Percentiles rank a stretch among this genome's conserved stretches.
phyloP scores from a whole-genome alignment of 495 filamentous ascomycete genomes.

The Penicillium diatomitis region DNA sequence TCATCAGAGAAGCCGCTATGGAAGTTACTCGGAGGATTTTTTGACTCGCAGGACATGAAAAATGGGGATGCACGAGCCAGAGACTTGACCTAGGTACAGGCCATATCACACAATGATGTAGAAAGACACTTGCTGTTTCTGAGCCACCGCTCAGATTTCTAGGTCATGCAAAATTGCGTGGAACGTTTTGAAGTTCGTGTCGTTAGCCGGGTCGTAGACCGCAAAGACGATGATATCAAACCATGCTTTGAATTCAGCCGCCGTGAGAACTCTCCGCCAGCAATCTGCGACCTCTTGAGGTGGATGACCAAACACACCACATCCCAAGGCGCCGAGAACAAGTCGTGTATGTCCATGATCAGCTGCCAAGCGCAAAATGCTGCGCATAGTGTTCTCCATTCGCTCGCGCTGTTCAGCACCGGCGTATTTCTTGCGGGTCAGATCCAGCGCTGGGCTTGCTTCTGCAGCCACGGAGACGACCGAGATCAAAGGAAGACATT shows the following conservation, averaged over 20 bases:
- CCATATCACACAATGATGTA: no score
- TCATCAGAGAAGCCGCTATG: no score
- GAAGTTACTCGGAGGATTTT: no score
- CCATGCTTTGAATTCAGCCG: constrained; percentile 43
- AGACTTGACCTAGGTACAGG: no score
- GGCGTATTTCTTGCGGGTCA: constrained; percentile 15
- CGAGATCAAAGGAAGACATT: constrained; percentile 41
- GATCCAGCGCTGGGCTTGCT: constrained; percentile 32
- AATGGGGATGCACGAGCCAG: no score
- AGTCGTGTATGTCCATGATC: constrained; percentile 41
- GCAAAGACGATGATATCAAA: constrained; percentile 29
- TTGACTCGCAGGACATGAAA: no score
- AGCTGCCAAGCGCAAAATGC: constrained; percentile 46
- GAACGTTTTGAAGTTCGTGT: constrained; percentile 46
- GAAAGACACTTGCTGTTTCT: no score
- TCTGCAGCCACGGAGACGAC: constrained; percentile 52
- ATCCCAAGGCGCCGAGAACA: constrained; percentile 60
- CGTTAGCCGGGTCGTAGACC: constrained; percentile 17
- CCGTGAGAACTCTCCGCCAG: constrained; percentile 49
- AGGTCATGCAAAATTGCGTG: constrained; percentile 29
- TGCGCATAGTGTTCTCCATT: constrained; percentile 50
- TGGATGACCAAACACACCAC: constrained; percentile 55
- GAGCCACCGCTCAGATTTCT: neutral
- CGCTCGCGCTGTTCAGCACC: constrained; percentile 33
- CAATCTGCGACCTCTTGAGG: constrained; percentile 49